Evolutionary conservation across 2,329 filamentous ascomycete species (phyloP).

Genomic region (Clarireedia monteithiana): DNA sequence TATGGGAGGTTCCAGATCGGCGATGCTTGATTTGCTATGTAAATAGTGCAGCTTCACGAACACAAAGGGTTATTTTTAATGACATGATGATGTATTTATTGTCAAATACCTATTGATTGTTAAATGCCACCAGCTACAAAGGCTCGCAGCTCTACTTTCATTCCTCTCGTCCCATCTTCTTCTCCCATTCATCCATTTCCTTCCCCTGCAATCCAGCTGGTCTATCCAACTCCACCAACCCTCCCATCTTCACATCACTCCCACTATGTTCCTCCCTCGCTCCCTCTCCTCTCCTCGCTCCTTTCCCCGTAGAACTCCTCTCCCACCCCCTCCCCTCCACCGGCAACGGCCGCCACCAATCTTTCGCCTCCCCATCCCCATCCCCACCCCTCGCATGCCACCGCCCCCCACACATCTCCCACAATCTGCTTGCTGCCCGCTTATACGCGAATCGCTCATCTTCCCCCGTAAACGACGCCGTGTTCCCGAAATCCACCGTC

Average conservation of each 20-base stretch:
- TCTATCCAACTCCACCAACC: conserved; percentile 35
- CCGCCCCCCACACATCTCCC: conserved; percentile 68
- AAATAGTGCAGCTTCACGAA: too few relatives aligned
- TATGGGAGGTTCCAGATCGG: too few relatives aligned
- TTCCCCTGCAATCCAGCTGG: conserved; percentile 33
- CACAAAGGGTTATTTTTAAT: too few relatives aligned
- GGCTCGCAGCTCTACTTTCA: too few relatives aligned
- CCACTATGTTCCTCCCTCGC: background rate
- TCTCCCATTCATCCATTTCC: conserved; percentile 15
- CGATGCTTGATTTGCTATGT: too few relatives aligned
- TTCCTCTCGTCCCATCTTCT: background rate
- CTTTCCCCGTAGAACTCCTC: background rate
- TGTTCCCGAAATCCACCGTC: conserved; percentile 54
- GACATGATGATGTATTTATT: too few relatives aligned
- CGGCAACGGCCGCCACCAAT: conserved; percentile 64
- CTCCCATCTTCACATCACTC: conserved; percentile 35
- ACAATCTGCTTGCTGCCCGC: conserved; percentile 66
- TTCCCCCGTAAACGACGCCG: conserved; percentile 65
- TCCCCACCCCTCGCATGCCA: conserved; percentile 60
- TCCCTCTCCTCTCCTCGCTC: background rate
- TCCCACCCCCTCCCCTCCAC: conserved; percentile 62
- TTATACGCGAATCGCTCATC: conserved; percentile 79
- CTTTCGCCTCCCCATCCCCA: conserved; percentile 37
- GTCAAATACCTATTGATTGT: too few relatives aligned
- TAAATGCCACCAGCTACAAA: too few relatives aligned